Base-by-base conservation (phyloP, 495 filamentous ascomycete species). In the Penicillium chermesinum region DNA sequence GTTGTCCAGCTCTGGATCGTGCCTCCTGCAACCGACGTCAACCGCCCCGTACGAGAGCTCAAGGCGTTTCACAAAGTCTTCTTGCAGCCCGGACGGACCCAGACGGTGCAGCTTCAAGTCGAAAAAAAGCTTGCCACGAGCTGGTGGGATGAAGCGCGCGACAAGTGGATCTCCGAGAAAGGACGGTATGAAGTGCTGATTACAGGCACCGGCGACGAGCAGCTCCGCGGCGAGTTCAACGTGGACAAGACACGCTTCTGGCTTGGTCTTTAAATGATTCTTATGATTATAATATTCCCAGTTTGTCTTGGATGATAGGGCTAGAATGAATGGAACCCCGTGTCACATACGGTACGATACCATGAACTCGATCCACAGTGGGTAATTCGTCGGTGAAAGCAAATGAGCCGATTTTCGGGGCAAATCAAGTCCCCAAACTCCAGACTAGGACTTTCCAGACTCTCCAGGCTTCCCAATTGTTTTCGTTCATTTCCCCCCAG, bases 31-130 rank as follows among this genome's bases (percentile, higher is more conserved):
- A 78, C 70, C 13, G 75, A 69, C 45, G 72, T 79, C 14, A 79
- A 75, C 39, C 74, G 86, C 15, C 88, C 89, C 2, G 78, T 85
- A 43, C 87, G 89, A 48, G 85, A 90, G 61, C 70, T 94, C 1
- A 85, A 85, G 47, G 87, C 83, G 1, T 94, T 95, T 62, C 78
- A 82, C 52, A 94, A 93, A 66, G 83, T 93, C 0, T 71, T 72
- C 42, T 63, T 94, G 7, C 72, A 83, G 46, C 75, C 82, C 0
- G 84, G 84, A 2, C 82, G 93, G 74, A 82, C 77, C 2, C 82
- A 82, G 64, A 71, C 77, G 32, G 76, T 91, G n/a, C 63, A 73
- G 14, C 73, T 95, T 1, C 53, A 58, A 7, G 59, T 91, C 3
- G 82, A 90, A 54, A 87, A 85, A 70, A 83, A 87, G 51, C 73